phyloP scores from a whole-genome alignment of 2,329 filamentous ascomycete species.

The Monosporascus sp. region DNA sequence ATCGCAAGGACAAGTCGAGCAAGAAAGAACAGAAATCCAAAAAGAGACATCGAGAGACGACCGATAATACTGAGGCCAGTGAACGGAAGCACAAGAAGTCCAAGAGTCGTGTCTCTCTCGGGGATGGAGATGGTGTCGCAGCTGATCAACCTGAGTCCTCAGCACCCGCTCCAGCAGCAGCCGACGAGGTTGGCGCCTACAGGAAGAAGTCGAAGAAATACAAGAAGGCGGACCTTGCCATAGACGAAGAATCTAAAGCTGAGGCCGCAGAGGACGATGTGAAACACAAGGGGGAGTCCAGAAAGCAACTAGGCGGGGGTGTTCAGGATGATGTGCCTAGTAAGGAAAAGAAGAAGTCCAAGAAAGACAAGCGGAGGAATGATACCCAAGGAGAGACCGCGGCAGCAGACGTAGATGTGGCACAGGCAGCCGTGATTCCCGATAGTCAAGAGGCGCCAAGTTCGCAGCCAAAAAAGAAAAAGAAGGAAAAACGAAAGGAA shows the following conservation, averaged over 20 bases:
- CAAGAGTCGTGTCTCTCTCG: slow-evolving; percentile 26
- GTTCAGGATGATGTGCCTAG: slow-evolving; percentile 8
- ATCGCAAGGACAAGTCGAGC: slow-evolving; percentile 6
- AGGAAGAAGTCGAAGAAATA: slow-evolving; percentile 17
- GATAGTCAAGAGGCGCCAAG: slow-evolving; percentile 1
- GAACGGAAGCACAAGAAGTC: slow-evolving; percentile 47
- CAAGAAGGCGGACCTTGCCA: slow-evolving; percentile 15
- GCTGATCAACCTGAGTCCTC: not conserved
- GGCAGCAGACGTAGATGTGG: slow-evolving; percentile 4
- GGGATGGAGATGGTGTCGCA: not conserved
- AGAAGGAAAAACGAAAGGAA: slow-evolving; percentile 12
- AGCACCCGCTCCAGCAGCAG: not conserved
- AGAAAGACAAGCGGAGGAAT: slow-evolving; percentile 19
- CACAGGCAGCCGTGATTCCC: not conserved
- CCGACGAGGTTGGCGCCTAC: not conserved
- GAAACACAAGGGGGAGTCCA: slow-evolving; percentile 33
- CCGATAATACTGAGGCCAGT: slow-evolving; percentile 23
- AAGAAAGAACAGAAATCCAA: slow-evolving; percentile 11
- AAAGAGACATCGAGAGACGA: slow-evolving; percentile 21
- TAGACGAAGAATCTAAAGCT: not conserved
- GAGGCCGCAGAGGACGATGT: slow-evolving; percentile 33
- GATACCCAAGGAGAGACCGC: slow-evolving; percentile 15
- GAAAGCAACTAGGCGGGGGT: slow-evolving; percentile 12
- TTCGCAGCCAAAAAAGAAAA: not conserved
- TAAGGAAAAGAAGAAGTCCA: slow-evolving; percentile 18